phyloP scores from a whole-genome alignment of 768 basidiomycete genomes.

The Boletus edulis region DNA sequence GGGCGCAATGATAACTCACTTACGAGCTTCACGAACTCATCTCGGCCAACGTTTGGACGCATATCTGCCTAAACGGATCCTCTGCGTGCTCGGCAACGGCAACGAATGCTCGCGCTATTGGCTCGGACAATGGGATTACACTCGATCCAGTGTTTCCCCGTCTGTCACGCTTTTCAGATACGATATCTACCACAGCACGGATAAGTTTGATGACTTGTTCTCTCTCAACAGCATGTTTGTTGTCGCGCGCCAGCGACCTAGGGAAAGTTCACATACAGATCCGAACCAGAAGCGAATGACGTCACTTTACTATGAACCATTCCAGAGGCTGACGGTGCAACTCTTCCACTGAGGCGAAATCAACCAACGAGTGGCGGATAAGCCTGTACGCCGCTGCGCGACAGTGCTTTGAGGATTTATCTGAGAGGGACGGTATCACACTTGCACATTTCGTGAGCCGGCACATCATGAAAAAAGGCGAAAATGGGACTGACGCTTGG shows the following conservation, averaged over 20 bases:
- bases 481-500: conserved; percentile 56
- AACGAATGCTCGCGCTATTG: conserved; percentile 84
- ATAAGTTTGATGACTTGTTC: conserved; percentile 92
- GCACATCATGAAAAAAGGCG: neutral
- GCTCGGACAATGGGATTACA: conserved; percentile 63
- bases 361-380: conserved; percentile 74
- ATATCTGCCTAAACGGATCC: conserved; percentile 81
- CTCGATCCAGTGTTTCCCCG: conserved; percentile 40
- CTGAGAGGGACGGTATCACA: conserved; percentile 75
- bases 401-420: conserved; percentile 66
- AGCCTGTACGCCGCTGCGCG: conserved; percentile 83
- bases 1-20: conserved; percentile 4
- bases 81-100: conserved; percentile 92
- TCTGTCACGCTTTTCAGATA: conserved; percentile 52
- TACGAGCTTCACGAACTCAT: conserved; percentile 56
- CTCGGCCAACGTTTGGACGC: conserved; percentile 85
- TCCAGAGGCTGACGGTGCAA: conserved; percentile 69
- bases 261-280: conserved; percentile 7
- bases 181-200: conserved; percentile 75
- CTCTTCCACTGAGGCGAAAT: conserved; percentile 63
- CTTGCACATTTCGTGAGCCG: conserved; percentile 41
- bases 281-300: neutral
- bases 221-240: conserved; percentile 78
- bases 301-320: conserved; percentile 88
- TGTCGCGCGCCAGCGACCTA: conserved; percentile 84